phyloP scores from a whole-genome alignment of 2,329 filamentous ascomycete genomes.

The Stachybotrys chartarum region DNA sequence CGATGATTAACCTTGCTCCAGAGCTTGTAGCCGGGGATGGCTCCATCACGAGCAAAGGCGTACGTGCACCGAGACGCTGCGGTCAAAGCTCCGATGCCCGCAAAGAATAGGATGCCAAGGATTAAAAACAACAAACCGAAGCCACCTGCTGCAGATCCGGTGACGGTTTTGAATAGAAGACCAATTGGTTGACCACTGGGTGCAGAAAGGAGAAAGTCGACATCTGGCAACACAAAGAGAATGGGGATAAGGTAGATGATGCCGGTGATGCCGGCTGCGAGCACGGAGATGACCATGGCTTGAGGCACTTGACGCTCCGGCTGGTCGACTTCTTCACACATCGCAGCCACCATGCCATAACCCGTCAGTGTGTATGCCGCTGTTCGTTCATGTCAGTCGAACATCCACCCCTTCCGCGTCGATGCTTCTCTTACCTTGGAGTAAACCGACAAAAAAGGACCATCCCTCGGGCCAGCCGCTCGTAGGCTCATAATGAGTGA shows the following conservation, averaged over 20 bases:
- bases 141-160: slow-evolving; percentile 63
- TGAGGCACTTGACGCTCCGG: slow-evolving; percentile 55
- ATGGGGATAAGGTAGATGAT: slow-evolving; percentile 62
- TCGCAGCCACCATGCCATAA: slow-evolving; percentile 46
- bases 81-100: slow-evolving; percentile 67
- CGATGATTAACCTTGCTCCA: slow-evolving; percentile 59
- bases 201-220: slow-evolving; percentile 54
- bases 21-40: slow-evolving; percentile 60
- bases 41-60: slow-evolving; percentile 68
- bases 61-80: slow-evolving; percentile 70
- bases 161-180: slow-evolving; percentile 67
- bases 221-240: slow-evolving; percentile 67
- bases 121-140: slow-evolving; percentile 72
- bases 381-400: slow-evolving; percentile 11
- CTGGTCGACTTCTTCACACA: slow-evolving; percentile 56
- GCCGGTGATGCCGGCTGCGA: slow-evolving; percentile 58
- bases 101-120: slow-evolving; percentile 70
- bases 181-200: slow-evolving; percentile 71
- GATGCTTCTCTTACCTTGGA: slow-evolving; percentile 33
- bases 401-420: background rate
- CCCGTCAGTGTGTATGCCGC: slow-evolving; percentile 35
- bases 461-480: slow-evolving; percentile 63
- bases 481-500: slow-evolving; percentile 56
- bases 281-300: slow-evolving; percentile 61
- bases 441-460: slow-evolving; percentile 46